These are phyloP conservation scores for Neopestalotiopsis rosae DNA, from an alignment of 2,329 filamentous ascomycete species.

Conservation along the genomic window DNA sequence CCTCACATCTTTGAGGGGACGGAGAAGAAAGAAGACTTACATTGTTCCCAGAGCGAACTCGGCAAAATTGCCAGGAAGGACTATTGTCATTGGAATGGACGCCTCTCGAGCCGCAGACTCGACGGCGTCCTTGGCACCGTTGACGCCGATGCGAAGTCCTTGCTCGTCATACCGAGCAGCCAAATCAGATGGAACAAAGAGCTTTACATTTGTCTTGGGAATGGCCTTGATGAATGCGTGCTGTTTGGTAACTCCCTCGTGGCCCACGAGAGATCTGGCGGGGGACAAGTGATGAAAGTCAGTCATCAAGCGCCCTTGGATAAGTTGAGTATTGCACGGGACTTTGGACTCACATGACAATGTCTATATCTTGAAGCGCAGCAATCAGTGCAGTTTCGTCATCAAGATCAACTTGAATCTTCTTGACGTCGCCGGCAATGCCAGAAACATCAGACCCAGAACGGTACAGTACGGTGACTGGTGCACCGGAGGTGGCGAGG, in stretches of 20 bases:
- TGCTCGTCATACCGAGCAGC: conserved; percentile 30
- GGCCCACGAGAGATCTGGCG: conserved; percentile 30
- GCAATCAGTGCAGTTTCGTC: conserved; percentile 24
- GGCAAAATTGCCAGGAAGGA: conserved; percentile 31
- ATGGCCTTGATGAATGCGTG: conserved; percentile 34
- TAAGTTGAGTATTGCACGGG: not conserved
- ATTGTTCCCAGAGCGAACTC: conserved; percentile 31
- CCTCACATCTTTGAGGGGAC: not conserved
- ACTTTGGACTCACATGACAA: conserved; percentile 27
- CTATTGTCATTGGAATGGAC: conserved; percentile 28
- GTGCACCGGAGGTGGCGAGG: conserved; percentile 30
- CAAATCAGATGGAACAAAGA: conserved; percentile 36
- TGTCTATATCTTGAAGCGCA: conserved; percentile 29
- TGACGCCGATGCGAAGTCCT: conserved; percentile 28
- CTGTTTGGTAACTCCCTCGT: conserved; percentile 29
- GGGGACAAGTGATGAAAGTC: not conserved
- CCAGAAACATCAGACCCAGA: conserved; percentile 31
- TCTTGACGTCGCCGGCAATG: conserved; percentile 25
- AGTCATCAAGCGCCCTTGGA: not conserved
- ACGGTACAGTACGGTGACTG: conserved; percentile 30
- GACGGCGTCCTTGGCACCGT: conserved; percentile 31
- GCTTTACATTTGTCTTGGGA: conserved; percentile 30
- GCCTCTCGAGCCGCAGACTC: conserved; percentile 29
- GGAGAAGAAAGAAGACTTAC: conserved; percentile 13
- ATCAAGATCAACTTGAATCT: conserved; percentile 26